Percentiles rank a stretch among this genome's conserved stretches.
These are phyloP conservation scores for Beauveria asiatica DNA, from an alignment of 2,329 filamentous ascomycete genomes.

Conservation along the genomic window DNA sequence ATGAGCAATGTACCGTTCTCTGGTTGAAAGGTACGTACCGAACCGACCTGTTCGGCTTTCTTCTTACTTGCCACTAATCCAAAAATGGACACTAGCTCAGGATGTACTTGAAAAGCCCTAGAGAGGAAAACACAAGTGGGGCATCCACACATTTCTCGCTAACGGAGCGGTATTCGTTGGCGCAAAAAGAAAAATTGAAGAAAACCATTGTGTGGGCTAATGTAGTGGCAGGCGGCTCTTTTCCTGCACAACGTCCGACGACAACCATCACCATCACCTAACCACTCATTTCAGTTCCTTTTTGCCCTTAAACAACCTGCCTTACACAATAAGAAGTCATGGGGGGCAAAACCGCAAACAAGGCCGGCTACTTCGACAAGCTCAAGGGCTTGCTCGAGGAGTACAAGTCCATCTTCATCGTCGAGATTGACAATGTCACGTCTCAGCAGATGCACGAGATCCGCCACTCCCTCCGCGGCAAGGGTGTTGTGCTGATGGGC, in stretches of 20 bases:
- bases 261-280: slow-evolving; percentile 5
- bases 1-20: slow-evolving; percentile 21
- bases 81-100: not conserved
- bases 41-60: not conserved
- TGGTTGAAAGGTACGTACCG: not conserved
- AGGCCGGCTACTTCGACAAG: slow-evolving; percentile 98
- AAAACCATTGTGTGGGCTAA: not conserved
- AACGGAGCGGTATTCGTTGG: not conserved
- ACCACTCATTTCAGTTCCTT: slow-evolving; percentile 10
- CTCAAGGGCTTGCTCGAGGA: slow-evolving; percentile 94
- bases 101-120: slow-evolving; percentile 1
- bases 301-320: slow-evolving; percentile 97
- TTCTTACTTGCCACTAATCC: not conserved
- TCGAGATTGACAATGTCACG: slow-evolving; percentile 97
- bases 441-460: slow-evolving; percentile 99
- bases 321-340: slow-evolving; percentile 94
- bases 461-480: slow-evolving; percentile 77
- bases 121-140: not conserved
- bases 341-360: slow-evolving; percentile 94
- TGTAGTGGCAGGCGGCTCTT: not conserved
- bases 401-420: slow-evolving; percentile 97
- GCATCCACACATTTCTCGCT: slow-evolving; percentile 9
- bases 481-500: slow-evolving; percentile 97
- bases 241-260: slow-evolving; percentile 5
- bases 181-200: slow-evolving; percentile 1